Evolutionary conservation across 2,329 filamentous ascomycete species (phyloP).

Genomic region (Cyanodermella asteris): DNA sequence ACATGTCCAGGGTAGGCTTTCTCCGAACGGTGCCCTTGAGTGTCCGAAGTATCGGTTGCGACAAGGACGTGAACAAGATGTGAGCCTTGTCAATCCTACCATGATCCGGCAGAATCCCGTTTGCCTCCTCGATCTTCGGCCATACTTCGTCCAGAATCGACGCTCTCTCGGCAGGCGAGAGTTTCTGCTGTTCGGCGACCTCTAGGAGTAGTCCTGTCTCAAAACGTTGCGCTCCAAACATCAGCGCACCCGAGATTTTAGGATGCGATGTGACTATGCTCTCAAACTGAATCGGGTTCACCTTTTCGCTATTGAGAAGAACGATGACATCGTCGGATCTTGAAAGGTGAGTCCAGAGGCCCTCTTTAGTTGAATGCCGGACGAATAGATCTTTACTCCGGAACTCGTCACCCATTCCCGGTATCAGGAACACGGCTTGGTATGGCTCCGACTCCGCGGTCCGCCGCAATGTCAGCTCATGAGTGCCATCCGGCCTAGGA

Average conservation of each 20-base stretch:
- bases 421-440: constrained; percentile 1
- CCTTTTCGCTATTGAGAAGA: constrained; percentile 11
- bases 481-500: too few species aligned
- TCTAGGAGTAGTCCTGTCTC: constrained; percentile 28
- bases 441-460: constrained; percentile 2
- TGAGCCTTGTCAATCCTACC: neutral
- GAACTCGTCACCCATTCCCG: constrained; percentile 2
- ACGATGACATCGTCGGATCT: constrained; percentile 12
- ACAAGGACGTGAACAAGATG: neutral
- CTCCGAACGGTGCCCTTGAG: constrained; percentile 1
- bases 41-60: neutral
- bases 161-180: too few species aligned
- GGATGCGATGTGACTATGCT: constrained; percentile 14
- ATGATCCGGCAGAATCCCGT: constrained; percentile 1
- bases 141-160: constrained; percentile 1
- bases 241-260: constrained; percentile 19
- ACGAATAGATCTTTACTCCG: constrained; percentile 3
- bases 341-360: constrained; percentile 5
- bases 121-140: constrained; percentile 2
- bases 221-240: constrained; percentile 25
- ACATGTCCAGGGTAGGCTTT: constrained; percentile 2
- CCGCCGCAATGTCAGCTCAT: constrained; percentile 6
- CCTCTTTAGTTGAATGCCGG: constrained; percentile 3
- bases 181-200: constrained; percentile 1
- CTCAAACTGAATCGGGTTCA: constrained; percentile 11